Percentiles rank a stretch among this genome's conserved stretches.
phyloP scores from a whole-genome alignment of 2,329 filamentous ascomycete species.

The Niveomyces coronatus region DNA sequence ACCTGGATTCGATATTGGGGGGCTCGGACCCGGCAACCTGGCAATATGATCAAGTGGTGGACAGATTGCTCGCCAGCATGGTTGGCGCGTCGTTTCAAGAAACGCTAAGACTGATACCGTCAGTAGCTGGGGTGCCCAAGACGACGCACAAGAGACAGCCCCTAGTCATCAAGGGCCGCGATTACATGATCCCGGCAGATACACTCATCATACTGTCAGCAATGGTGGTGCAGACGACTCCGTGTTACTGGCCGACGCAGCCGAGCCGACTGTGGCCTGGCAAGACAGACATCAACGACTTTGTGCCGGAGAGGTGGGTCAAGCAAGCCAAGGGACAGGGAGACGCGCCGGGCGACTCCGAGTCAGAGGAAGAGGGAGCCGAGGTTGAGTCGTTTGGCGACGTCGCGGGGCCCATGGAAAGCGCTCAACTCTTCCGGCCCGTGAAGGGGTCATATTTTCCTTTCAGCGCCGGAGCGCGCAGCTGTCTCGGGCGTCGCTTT shows the following conservation, averaged over 20 bases:
- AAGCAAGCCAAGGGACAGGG: too few relatives aligned
- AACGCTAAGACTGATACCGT: slow-evolving; percentile 61
- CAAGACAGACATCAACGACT: slow-evolving; percentile 53
- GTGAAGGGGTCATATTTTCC: slow-evolving; percentile 46
- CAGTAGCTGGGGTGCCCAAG: slow-evolving; percentile 65
- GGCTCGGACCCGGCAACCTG: slow-evolving; percentile 48
- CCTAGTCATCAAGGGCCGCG: slow-evolving; percentile 47
- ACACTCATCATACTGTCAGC: slow-evolving; percentile 46
- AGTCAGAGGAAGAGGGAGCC: too few relatives aligned
- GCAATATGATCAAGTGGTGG: slow-evolving; percentile 60
- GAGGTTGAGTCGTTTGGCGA: slow-evolving; percentile 46
- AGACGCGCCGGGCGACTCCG: too few relatives aligned
- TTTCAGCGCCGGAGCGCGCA: slow-evolving; percentile 48
- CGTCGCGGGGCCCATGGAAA: slow-evolving; percentile 50
- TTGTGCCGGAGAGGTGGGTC: slow-evolving; percentile 65
- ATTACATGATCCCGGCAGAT: slow-evolving; percentile 46
- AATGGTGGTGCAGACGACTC: slow-evolving; percentile 53
- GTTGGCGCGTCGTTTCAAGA: slow-evolving; percentile 70
- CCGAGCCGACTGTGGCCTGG: slow-evolving; percentile 33
- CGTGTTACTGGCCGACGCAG: slow-evolving; percentile 58
- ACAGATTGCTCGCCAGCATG: slow-evolving; percentile 56
- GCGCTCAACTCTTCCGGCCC: slow-evolving; percentile 49
- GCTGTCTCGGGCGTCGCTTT: slow-evolving; percentile 47
- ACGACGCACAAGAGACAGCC: slow-evolving; percentile 41
- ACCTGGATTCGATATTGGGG: slow-evolving; percentile 56